These are phyloP conservation scores for Potentilla sterilis DNA, from an alignment of 306 rosid species.

Conservation along the genomic window DNA sequence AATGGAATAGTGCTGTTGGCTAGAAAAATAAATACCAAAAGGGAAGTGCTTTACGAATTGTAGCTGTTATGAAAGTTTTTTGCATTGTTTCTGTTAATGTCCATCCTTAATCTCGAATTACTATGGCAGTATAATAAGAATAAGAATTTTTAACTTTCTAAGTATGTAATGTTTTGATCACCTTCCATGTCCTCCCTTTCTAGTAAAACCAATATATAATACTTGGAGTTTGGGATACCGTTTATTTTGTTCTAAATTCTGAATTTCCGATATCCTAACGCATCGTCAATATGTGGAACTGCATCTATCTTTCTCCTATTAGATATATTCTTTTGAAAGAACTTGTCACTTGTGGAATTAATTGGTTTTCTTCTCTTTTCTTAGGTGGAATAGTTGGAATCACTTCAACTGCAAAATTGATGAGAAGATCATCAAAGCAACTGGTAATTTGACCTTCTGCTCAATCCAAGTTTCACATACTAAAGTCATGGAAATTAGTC, in stretches of 20 bases:
- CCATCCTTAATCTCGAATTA: neutral
- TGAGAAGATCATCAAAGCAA: slow-evolving; percentile 65
- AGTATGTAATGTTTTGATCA: neutral
- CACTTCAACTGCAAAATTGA: slow-evolving; percentile 68
- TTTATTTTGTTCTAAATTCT: neutral
- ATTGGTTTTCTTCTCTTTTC: slow-evolving; percentile 15
- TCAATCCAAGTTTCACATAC: neutral
- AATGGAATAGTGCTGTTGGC: neutral
- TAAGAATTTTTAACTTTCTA: neutral
- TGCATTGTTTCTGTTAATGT: neutral
- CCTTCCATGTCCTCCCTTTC: neutral
- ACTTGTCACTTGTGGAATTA: slow-evolving; percentile 9
- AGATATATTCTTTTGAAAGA: neutral
- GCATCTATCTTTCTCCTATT: neutral
- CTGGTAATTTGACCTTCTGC: slow-evolving; percentile 45
- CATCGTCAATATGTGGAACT: neutral
- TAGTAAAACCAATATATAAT: neutral
- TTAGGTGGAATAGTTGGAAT: slow-evolving; percentile 99
- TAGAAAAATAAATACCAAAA: neutral
- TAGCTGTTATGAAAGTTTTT: neutral
- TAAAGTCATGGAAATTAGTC: neutral
- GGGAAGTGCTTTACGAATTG: neutral
- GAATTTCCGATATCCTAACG: neutral
- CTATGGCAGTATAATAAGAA: neutral
- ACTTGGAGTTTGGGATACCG: neutral